Percentiles rank a stretch among this genome's conserved stretches.
These are phyloP conservation scores for Pythium utonaiense DNA, from an alignment of 352 stramenopile species.

Conservation along the genomic window DNA sequence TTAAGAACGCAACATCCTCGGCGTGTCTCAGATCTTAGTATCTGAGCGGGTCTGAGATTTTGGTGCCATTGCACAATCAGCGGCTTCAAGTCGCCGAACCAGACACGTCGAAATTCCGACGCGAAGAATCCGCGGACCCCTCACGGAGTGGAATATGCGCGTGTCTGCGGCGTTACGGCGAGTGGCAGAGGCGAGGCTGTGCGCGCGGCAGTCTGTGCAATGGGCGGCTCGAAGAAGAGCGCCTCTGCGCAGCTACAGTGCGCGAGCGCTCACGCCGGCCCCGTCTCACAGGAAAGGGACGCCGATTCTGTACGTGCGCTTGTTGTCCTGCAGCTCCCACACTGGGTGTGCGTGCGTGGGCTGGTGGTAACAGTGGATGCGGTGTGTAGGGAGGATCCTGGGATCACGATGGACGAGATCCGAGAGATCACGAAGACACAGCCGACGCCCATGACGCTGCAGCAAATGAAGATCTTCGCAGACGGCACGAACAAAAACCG, in stretches of 20 bases:
- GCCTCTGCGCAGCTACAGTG: conserved; percentile 2
- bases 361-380: no score
- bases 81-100: conserved; percentile 1
- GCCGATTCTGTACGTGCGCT: conserved; percentile 19
- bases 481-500: conserved; percentile 54
- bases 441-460: conserved; percentile 70
- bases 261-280: neutral
- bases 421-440: conserved; percentile 43
- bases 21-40: neutral
- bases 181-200: neutral
- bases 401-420: conserved; percentile 66
- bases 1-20: no score
- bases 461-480: conserved; percentile 80
- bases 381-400: conserved; percentile 4
- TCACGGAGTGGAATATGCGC: neutral
- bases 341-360: no score
- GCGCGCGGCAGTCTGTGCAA: neutral
- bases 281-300: conserved; percentile 23
- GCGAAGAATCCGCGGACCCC: neutral
- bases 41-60: neutral
- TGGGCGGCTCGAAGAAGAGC: neutral
- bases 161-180: neutral
- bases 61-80: conserved; percentile 4
- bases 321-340: no score
- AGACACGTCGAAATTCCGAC: conserved; percentile 6